Evolutionary conservation across 2,329 filamentous ascomycete genomes (phyloP).

Genomic region (Hypocrella siamensis): DNA sequence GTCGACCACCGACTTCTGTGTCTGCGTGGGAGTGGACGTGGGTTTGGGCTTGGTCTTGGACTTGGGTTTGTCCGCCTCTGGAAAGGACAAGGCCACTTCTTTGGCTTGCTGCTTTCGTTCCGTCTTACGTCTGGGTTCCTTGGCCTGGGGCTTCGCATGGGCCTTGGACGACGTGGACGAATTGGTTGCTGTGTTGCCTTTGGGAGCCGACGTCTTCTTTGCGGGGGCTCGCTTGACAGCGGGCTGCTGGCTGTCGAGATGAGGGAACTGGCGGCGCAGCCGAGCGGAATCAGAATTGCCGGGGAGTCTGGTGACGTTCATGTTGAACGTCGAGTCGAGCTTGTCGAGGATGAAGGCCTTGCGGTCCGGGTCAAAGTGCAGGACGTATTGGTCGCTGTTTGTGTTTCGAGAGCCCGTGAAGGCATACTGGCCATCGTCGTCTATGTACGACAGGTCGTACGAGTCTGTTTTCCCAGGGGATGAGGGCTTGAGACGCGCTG

Average conservation of each 20-base stretch:
- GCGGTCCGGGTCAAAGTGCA: conserved; percentile 61
- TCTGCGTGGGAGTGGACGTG: no score
- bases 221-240: conserved; percentile 10
- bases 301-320: conserved; percentile 65
- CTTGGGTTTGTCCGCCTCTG: conserved; percentile 16
- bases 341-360: conserved; percentile 72
- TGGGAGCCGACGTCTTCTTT: conserved; percentile 10
- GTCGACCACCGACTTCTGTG: no score
- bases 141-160: conserved; percentile 4
- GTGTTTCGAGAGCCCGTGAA: conserved; percentile 44
- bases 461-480: conserved; percentile 30
- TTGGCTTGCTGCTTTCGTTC: conserved; percentile 23
- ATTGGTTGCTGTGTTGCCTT: conserved; percentile 7
- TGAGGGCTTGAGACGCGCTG: conserved; percentile 35
- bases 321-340: conserved; percentile 67
- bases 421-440: conserved; percentile 40
- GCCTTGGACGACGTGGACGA: neutral
- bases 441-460: conserved; percentile 40
- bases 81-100: conserved; percentile 17
- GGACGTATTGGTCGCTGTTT: conserved; percentile 42
- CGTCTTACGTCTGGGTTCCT: conserved; percentile 11
- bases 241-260: conserved; percentile 30
- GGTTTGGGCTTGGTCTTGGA: conserved; percentile 10
- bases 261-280: conserved; percentile 51
- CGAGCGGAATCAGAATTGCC: conserved; percentile 46